These are phyloP conservation scores for Salix suchowensis DNA, from an alignment of 345 rosid species.

Conservation along the genomic window DNA sequence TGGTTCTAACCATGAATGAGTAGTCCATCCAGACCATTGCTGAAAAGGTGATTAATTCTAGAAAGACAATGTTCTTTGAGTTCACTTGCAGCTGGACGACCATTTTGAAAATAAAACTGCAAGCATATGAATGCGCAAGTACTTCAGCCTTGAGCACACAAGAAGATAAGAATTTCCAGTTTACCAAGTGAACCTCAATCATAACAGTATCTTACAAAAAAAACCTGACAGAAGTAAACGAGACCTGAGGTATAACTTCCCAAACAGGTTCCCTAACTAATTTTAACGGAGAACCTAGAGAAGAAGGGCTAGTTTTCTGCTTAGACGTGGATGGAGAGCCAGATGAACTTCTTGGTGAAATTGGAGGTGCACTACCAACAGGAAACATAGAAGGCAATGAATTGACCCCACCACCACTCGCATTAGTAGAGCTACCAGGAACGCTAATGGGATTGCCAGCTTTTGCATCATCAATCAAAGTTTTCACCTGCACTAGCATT, in stretches of 20 bases:
- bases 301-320: slow-evolving; percentile 25
- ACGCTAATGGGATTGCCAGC: slow-evolving; percentile 12
- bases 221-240: slow-evolving; percentile 5
- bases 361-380: slow-evolving; percentile 28
- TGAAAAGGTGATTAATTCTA: slow-evolving; percentile 17
- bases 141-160: not conserved
- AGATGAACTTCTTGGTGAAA: slow-evolving; percentile 30
- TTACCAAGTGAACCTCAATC: not conserved
- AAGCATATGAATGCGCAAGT: not conserved
- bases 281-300: slow-evolving; percentile 20
- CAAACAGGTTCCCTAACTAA: slow-evolving; percentile 13
- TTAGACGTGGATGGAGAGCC: slow-evolving; percentile 27
- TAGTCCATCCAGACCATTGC: slow-evolving; percentile 18
- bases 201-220: slow-evolving; percentile 1
- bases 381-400: slow-evolving; percentile 26
- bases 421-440: not conserved
- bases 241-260: slow-evolving; percentile 33
- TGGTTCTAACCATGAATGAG: slow-evolving; percentile 20
- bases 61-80: slow-evolving; percentile 23
- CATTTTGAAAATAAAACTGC: slow-evolving; percentile 33
- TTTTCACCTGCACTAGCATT: slow-evolving; percentile 18
- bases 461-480: slow-evolving; percentile 22
- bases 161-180: not conserved
- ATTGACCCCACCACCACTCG: slow-evolving; percentile 6
- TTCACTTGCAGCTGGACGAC: slow-evolving; percentile 24